Conservation (phyloP, 352 stramenopile genomes). For the Pythium dissimile region DNA sequence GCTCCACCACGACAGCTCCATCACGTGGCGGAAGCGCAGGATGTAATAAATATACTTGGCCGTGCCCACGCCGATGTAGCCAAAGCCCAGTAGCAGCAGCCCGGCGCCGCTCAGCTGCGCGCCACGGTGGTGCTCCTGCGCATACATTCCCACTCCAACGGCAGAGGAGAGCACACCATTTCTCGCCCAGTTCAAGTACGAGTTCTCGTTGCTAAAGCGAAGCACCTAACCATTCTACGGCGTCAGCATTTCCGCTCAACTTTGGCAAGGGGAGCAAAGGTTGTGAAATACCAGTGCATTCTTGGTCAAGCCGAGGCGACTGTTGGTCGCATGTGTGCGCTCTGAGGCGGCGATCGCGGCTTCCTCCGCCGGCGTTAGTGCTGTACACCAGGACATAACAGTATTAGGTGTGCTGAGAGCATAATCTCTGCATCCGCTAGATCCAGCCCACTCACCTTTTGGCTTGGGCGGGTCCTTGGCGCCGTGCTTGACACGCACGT, state of each 20-base stretch:
- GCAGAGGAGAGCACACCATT: constrained; percentile 81
- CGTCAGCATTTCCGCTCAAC: too few species aligned
- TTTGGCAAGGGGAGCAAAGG: neutral
- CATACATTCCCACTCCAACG: constrained; percentile 86
- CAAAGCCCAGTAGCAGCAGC: constrained; percentile 78
- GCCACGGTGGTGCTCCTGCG: constrained; percentile 83
- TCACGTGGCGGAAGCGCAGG: constrained; percentile 81
- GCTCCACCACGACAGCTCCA: constrained; percentile 84
- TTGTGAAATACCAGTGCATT: constrained; percentile 28
- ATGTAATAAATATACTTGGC: constrained; percentile 91
- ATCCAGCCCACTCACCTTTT: constrained; percentile 1
- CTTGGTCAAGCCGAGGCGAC: constrained; percentile 26
- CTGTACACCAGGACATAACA: too few species aligned
- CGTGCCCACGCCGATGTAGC: constrained; percentile 85
- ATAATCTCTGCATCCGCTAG: neutral
- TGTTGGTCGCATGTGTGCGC: constrained; percentile 33
- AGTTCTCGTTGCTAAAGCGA: constrained; percentile 87
- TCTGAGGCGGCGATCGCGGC: constrained; percentile 23
- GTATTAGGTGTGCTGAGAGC: too few species aligned
- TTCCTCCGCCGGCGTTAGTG: constrained; percentile 17
- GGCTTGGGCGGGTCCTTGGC: neutral
- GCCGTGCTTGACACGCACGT: constrained; percentile 12
- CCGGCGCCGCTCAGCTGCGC: constrained; percentile 78
- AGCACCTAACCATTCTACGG: constrained; percentile 46
- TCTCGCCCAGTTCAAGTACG: constrained; percentile 85